Conservation (phyloP, 768 basidiomycete species). For the Inosperma sp. region DNA sequence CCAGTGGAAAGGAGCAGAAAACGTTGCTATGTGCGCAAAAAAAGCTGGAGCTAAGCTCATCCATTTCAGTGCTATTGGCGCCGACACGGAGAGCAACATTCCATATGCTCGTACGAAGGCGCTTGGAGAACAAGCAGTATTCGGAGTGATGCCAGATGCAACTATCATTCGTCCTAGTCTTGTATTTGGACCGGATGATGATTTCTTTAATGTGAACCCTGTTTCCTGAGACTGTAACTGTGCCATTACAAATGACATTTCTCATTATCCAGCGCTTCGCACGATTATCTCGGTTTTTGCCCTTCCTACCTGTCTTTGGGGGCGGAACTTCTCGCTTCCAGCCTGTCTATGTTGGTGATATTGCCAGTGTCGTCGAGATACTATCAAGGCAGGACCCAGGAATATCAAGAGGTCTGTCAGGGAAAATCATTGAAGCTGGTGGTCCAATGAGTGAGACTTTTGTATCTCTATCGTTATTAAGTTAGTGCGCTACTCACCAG, state of each 20-base stretch:
- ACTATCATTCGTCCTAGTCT: constrained; percentile 69
- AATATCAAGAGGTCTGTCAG: constrained; percentile 43
- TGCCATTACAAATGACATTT: not conserved
- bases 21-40: constrained; percentile 54
- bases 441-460: constrained; percentile 32
- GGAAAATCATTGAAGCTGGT: constrained; percentile 45
- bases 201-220: constrained; percentile 61
- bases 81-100: constrained; percentile 51
- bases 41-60: constrained; percentile 53
- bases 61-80: constrained; percentile 73
- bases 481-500: not conserved
- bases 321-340: constrained; percentile 66
- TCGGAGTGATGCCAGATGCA: constrained; percentile 42
- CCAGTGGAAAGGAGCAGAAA: constrained; percentile 62
- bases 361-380: constrained; percentile 59
- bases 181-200: constrained; percentile 72
- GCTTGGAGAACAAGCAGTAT: constrained; percentile 52
- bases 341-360: constrained; percentile 67
- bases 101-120: constrained; percentile 62
- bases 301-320: constrained; percentile 73
- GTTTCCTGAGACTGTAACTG: constrained; percentile 21
- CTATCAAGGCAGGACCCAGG: constrained; percentile 43
- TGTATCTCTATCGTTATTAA: not conserved
- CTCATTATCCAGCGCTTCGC: constrained; percentile 57
- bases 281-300: constrained; percentile 51